Evolutionary conservation across 2,329 filamentous ascomycete genomes (phyloP), one percentile per base, ranked within the genome.

Genomic region (Fusarium bulbicola): DNA sequence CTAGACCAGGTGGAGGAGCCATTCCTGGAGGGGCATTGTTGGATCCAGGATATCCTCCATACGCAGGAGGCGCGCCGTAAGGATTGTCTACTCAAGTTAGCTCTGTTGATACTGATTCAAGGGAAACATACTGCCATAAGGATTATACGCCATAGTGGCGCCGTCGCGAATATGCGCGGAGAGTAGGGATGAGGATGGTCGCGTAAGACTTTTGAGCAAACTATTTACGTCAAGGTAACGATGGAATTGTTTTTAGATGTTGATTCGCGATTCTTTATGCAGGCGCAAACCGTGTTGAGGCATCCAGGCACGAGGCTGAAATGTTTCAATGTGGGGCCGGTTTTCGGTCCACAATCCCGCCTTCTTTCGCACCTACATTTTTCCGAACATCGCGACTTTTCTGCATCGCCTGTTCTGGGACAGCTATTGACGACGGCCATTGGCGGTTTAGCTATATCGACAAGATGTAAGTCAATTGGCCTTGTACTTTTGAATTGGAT

Each of bases 1-100:
- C 93, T 89, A 95, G 90, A 83, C 93, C 94, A 77, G 94, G 93
- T 78, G 93, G 93, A 77, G 92, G 90, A 74, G 90, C 92, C 89
- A 94, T 92, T 67, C 91, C 91, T 64, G 92, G 92, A 56, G 90
- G 86, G 57, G 83, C 80, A 72, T 84, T 81, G 64, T 83, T 84
- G 63, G 87, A 85, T 74, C 88, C 89, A 68, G 92, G 92, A 77
- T 93, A 95, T 63, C 87, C 87, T 74, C 89, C 90, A 84, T 92
- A 97, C 75, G 90, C 89, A 59, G 93, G 93, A 79, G 93, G 92
- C 66, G 90, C 88, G 78, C 92, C 93, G 85, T 95, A 97, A 54
- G 90, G 89, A 81, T 86, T 86, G 53, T 78, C 79, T 80, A 64
- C 15, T 8, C 63, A 30, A 53, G 63, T 75, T 64, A 74, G 63